Base-by-base conservation (phyloP, 352 stramenopile species). In the Poterioochromonas sp. region DNA sequence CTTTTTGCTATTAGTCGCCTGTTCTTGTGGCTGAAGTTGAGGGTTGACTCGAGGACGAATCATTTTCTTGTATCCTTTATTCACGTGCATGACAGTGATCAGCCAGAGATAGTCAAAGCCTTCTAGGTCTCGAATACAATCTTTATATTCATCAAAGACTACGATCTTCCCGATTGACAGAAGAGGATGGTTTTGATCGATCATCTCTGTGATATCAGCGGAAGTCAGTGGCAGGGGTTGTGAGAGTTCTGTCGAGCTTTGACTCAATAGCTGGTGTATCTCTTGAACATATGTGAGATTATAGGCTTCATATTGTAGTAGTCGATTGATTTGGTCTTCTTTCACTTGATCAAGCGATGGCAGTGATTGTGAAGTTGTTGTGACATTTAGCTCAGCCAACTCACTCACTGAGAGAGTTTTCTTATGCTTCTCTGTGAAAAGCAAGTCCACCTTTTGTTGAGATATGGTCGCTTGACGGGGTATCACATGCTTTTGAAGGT, bases 31-130 rank as follows among this genome's bases (percentile, higher is more conserved):
- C 44, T 83, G 77, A n/a, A n/a, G 64, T 83, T 63, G 22, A 65
- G 81, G 29, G 79, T 58, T 73, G 20, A 79, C 76, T 34, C 79
- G 81, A 44, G 82, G 82, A 39, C 73, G 73, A 26, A 85, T 80
- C 54, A 79, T 83, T 63, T 29, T 69, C 39, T 81, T 83, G 78
- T 77, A 85, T 40, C 82, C 82, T 49, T 76, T 80, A 44, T 85
- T 84, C 2, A 85, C 58, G 76, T 85, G 82, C 82, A 85, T 85
- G 70, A 82, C 74, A 20, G 77, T 65, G 41, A 85, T 73, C 15
- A 84, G 78, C 82, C 82, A 85, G 43, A 81, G 47, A 65, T 84
- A 83, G 64, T 85, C 82, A 64, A 85, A 85, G 2, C 82, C 82
- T 37, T 68, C 79, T 3, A 85, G 64, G 58, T 82, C 79, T 63